phyloP scores from a whole-genome alignment of 2,329 filamentous ascomycete genomes.

The Diaporthe ampelina region DNA sequence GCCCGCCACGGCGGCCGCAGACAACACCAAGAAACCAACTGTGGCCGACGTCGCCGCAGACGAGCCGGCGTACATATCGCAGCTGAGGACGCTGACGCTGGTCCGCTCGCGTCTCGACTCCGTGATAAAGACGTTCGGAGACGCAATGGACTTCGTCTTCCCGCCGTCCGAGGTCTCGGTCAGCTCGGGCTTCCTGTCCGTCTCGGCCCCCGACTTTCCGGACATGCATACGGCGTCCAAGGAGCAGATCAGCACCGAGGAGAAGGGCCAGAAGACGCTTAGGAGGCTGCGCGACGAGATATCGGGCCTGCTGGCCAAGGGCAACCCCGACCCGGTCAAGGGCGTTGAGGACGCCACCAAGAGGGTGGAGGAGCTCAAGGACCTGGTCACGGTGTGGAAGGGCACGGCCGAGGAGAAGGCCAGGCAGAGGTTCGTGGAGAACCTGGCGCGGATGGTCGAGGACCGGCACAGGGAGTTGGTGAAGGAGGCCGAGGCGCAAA shows the following conservation, averaged over 20 bases:
- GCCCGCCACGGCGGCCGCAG: conserved; percentile 19
- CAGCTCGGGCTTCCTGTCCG: conserved; percentile 87
- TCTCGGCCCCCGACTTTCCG: conserved; percentile 80
- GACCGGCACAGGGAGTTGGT: conserved; percentile 73
- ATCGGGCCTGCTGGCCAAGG: conserved; percentile 71
- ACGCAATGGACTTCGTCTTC: conserved; percentile 95
- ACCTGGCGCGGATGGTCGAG: conserved; percentile 84
- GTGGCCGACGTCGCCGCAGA: conserved; percentile 43
- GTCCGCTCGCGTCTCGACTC: conserved; percentile 88
- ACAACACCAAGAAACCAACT: background rate
- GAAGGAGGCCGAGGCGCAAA: conserved; percentile 60
- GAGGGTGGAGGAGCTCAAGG: conserved; percentile 82
- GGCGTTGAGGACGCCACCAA: conserved; percentile 81
- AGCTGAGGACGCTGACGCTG: conserved; percentile 84
- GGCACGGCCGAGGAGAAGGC: conserved; percentile 97
- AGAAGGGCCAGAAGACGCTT: conserved; percentile 88
- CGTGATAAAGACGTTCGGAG: conserved; percentile 92
- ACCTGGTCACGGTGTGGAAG: conserved; percentile 87
- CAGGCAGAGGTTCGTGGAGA: conserved; percentile 84
- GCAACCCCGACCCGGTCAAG: conserved; percentile 60
- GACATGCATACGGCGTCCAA: conserved; percentile 56
- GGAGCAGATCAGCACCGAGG: conserved; percentile 77
- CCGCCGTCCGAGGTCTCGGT: conserved; percentile 89
- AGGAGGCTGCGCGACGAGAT: conserved; percentile 80
- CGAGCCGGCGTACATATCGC: conserved; percentile 79